Percentiles rank a stretch among this genome's conserved stretches.
These are phyloP conservation scores for Metschnikowia chrysomelidarum DNA, from an alignment of 805 yeast genomes.

Conservation along the genomic window DNA sequence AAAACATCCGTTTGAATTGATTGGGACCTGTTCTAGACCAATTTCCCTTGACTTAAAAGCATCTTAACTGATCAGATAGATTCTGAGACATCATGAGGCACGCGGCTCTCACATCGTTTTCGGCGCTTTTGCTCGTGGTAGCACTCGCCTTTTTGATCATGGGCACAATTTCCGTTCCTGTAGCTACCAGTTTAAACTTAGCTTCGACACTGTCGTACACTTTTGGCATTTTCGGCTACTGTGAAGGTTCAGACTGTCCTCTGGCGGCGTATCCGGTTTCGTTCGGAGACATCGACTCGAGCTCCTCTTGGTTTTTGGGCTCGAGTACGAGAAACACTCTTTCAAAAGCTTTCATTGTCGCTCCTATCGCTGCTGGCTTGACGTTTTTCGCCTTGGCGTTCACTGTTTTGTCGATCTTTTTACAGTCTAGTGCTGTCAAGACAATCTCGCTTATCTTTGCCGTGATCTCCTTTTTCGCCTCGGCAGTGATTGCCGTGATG, in stretches of 20 bases:
- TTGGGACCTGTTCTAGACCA: no score
- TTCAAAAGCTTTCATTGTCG: constrained; percentile 53
- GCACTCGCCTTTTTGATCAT: constrained; percentile 63
- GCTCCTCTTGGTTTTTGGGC: constrained; percentile 50
- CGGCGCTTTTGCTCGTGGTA: constrained; percentile 44
- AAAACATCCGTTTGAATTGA: no score
- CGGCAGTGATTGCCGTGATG: constrained; percentile 55
- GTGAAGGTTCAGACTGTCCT: constrained; percentile 42
- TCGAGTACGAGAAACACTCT: constrained; percentile 47
- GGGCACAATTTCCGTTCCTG: constrained; percentile 63
- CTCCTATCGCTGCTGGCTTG: constrained; percentile 68
- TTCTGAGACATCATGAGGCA: constrained; percentile 12
- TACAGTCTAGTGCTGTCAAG: constrained; percentile 20
- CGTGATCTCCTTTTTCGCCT: constrained; percentile 49
- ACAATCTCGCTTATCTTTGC: constrained; percentile 45
- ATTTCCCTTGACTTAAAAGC: no score
- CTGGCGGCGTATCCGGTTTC: constrained; percentile 46
- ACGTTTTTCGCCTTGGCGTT: constrained; percentile 40
- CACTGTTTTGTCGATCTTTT: constrained; percentile 26
- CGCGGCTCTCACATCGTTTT: constrained; percentile 33
- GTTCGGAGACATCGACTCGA: constrained; percentile 29
- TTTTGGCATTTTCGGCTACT: constrained; percentile 71
- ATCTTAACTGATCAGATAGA: no score
- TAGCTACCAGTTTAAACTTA: constrained; percentile 45
- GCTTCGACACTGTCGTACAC: constrained; percentile 45